Percentiles rank a stretch among this genome's conserved stretches.
Evolutionary conservation across 208 protist species (phyloP).

Genomic region (Tritrichomonas foetus): DNA sequence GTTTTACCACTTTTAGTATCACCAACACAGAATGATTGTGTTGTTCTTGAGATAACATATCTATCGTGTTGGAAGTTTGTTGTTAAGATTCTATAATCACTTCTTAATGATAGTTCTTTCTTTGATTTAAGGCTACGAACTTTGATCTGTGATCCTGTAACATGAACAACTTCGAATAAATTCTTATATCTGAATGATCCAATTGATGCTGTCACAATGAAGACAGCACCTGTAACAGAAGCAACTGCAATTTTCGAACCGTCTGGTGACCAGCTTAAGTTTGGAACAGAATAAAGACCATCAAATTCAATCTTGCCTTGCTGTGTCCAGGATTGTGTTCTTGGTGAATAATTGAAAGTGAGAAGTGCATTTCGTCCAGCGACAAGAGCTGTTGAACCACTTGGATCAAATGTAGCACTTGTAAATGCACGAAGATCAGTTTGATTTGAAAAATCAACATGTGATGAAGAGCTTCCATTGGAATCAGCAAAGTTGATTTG

Average conservation of each 20-base stretch:
- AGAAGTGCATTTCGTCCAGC: background rate
- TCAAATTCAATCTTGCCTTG: background rate
- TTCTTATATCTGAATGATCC: conserved; percentile 1
- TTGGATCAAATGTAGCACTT: conserved; percentile 19
- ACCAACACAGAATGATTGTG: conserved; percentile 7
- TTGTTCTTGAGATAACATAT: background rate
- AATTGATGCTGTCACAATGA: background rate
- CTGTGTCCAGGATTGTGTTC: background rate
- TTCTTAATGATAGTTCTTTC: background rate
- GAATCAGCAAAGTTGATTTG: background rate
- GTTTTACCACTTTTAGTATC: background rate
- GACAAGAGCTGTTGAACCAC: conserved; percentile 1
- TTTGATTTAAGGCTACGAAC: background rate
- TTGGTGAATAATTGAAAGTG: background rate
- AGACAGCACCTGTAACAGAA: background rate
- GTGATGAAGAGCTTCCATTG: background rate
- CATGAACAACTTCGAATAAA: conserved; percentile 25
- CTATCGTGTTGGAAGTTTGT: conserved; percentile 26
- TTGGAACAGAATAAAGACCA: conserved; percentile 9
- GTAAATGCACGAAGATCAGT: background rate
- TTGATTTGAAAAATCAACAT: background rate
- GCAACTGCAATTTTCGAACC: conserved; percentile 25
- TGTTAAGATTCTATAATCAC: background rate
- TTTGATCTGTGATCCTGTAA: conserved; percentile 27
- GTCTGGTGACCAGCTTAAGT: background rate